Evolutionary conservation across 768 basidiomycete genomes (phyloP).

Genomic region (Leccinum pellstonianum): DNA sequence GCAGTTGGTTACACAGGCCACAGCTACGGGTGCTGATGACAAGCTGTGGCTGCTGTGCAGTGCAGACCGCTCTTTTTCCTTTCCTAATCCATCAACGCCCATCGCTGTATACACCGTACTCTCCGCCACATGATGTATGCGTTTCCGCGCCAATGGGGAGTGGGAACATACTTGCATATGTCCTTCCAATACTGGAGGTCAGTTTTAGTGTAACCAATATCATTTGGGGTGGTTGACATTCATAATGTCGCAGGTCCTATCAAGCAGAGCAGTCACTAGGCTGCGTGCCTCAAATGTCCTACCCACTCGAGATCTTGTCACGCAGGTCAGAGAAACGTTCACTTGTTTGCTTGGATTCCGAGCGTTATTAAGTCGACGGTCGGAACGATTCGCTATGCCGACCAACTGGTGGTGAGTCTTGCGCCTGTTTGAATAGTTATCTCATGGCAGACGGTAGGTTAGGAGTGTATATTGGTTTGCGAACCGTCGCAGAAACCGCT

Average conservation of each 20-base stretch:
- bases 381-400: conserved; percentile 83
- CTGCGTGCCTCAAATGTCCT: conserved; percentile 86
- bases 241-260: conserved; percentile 53
- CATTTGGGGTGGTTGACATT: not conserved
- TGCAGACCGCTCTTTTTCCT: conserved; percentile 87
- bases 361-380: conserved; percentile 15
- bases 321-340: conserved; percentile 85
- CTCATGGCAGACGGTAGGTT: conserved; percentile 1
- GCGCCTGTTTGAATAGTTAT: not conserved
- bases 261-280: conserved; percentile 71
- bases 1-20: conserved; percentile 20
- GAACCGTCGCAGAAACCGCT: conserved; percentile 82
- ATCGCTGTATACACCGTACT: conserved; percentile 62
- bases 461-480: conserved; percentile 89
- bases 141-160: conserved; percentile 98
- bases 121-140: conserved; percentile 76
- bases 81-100: conserved; percentile 59
- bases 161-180: conserved; percentile 97
- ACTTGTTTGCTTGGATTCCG: too few species aligned
- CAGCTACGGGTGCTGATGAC: conserved; percentile 15
- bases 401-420: conserved; percentile 62
- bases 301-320: conserved; percentile 91
- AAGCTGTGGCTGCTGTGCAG: conserved; percentile 40
- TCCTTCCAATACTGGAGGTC: conserved; percentile 88
- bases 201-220: conserved; percentile 3